Base-by-base conservation (phyloP, 208 protist species). In the Blastocrithidia nonstop region DNA sequence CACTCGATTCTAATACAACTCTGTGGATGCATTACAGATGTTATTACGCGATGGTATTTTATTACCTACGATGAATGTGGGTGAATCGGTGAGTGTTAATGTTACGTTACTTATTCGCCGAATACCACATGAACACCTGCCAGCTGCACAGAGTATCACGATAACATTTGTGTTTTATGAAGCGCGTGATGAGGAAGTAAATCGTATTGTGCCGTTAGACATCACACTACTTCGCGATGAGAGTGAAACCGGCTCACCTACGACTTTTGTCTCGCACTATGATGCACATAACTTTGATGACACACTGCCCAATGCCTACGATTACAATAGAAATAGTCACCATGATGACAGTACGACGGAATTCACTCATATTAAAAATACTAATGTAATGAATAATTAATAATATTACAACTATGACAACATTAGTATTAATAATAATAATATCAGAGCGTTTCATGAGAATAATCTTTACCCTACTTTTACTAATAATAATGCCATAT, bases 91-190 rank as follows among this genome's bases (percentile, higher is more conserved):
- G 11, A 71, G 60, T 27, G 44, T 91, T 20, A 61, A 66, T 5
- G 50, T 88, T 8, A 66, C 54, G n/a, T 53, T 91, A 2, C 61
- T 47, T 4, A 86, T 58, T 46, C 65, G 44, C 6, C 63, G 77
- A 13, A 32, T n/a, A 11, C 11, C 29, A 11, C 29, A 11, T 11
- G n/a, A 11, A n/a, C 37, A 45, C 3, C 56, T 88, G 17, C 74
- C 77, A 9, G 45, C 56, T 4, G 44, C 61, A 23, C 82, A 91
- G 27, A 78, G 64, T 21, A 70, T 65, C n/a, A 84, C 66, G n/a
- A 60, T 91, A 17, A 83, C 74, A 27, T 54, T 91, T 21, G 27
- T 91, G 11, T 50, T 91, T 6, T 91, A 72, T 44, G 82, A 91
- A 45, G 75, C 67, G 4, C 66, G 79, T 23, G 82, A 91, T 51